A percentile compares a stretch with the other conserved stretches of the same genome.
Evolutionary conservation across 2,329 filamentous ascomycete genomes (phyloP).

Genomic region (Talaromyces rugulosus): DNA sequence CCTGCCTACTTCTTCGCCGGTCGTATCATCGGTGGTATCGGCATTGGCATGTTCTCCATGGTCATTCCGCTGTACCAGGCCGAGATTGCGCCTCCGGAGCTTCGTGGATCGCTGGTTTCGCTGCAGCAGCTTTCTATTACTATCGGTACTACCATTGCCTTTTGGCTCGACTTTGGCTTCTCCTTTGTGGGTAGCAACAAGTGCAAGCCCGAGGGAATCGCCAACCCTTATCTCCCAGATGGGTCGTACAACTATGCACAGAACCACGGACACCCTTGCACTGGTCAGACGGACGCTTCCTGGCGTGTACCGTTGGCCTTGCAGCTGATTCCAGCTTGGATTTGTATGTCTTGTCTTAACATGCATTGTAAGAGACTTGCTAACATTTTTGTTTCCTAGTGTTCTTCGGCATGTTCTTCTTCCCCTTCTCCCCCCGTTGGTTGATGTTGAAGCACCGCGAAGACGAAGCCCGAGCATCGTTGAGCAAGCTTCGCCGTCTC

Average conservation of each 20-base stretch:
- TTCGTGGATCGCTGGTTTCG: slow-evolving; percentile 12
- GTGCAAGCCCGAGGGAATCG: slow-evolving; percentile 9
- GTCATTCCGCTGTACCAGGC: slow-evolving; percentile 28
- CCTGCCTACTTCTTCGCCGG: slow-evolving; percentile 26
- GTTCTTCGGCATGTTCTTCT: slow-evolving; percentile 38
- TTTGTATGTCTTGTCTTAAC: slow-evolving; percentile 2
- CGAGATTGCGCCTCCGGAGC: slow-evolving; percentile 18
- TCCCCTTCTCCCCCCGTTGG: slow-evolving; percentile 55
- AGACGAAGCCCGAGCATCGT: slow-evolving; percentile 31
- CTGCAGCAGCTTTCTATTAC: slow-evolving; percentile 13
- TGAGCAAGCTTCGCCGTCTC: slow-evolving; percentile 12
- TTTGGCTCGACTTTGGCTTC: slow-evolving; percentile 13
- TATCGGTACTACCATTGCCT: slow-evolving; percentile 13
- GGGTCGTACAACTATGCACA: slow-evolving; percentile 6
- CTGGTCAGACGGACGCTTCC: slow-evolving; percentile 33
- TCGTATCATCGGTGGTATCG: slow-evolving; percentile 25
- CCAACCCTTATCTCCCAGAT: neutral
- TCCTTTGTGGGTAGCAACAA: slow-evolving; percentile 9
- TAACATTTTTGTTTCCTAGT: slow-evolving; percentile 17
- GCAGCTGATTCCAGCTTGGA: slow-evolving; percentile 37
- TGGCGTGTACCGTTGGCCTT: slow-evolving; percentile 46
- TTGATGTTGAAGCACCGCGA: slow-evolving; percentile 45
- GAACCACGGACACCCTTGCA: slow-evolving; percentile 11
- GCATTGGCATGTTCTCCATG: slow-evolving; percentile 29
- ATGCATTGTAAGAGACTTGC: neutral